These are phyloP conservation scores for Fusarium newnesense DNA, from an alignment of 2,329 filamentous ascomycete species.

Conservation along the genomic window DNA sequence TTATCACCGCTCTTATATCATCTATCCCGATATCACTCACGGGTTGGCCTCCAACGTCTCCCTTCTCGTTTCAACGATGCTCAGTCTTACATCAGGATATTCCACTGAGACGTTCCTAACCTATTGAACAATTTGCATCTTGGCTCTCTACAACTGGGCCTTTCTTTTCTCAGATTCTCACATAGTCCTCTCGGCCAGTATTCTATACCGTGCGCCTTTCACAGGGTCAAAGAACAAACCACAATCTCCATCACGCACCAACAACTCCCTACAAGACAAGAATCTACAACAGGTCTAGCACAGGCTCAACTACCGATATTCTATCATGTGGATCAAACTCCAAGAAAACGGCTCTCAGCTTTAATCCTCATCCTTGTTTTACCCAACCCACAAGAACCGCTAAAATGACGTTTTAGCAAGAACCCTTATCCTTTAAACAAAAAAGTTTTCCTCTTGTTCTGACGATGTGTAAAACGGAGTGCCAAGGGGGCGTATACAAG, in stretches of 20 bases:
- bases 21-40: background rate
- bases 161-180: background rate
- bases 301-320: background rate
- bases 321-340: conserved; percentile 14
- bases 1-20: background rate
- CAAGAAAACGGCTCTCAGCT: background rate
- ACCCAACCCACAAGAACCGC: conserved; percentile 3
- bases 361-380: conserved; percentile 5
- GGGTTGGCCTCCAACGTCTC: background rate
- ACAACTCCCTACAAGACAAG: background rate
- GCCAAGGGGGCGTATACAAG: background rate
- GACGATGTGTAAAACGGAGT: background rate
- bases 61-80: background rate
- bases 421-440: conserved; percentile 2
- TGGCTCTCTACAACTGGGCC: background rate
- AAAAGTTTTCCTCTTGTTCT: background rate
- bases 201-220: conserved; percentile 13
- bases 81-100: background rate
- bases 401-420: conserved; percentile 24
- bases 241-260: background rate
- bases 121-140: background rate
- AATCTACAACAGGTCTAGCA: background rate
- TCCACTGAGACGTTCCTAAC: background rate
- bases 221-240: conserved; percentile 2
- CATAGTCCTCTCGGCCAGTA: background rate